phyloP scores from a whole-genome alignment of 352 stramenopile genomes.

The Thraustochytrium striatum region DNA sequence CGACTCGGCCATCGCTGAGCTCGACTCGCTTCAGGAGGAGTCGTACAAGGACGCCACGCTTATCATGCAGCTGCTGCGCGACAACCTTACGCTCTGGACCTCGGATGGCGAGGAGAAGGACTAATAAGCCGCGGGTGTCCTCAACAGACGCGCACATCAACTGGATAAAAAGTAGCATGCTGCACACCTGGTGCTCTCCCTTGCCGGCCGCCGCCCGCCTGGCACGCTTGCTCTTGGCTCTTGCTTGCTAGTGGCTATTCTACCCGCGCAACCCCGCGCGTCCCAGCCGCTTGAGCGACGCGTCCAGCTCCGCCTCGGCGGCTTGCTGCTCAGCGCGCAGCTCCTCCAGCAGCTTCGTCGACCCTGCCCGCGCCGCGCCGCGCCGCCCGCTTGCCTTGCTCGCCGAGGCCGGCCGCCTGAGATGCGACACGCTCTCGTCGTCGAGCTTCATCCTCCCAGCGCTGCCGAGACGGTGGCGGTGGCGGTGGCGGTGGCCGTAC shows the following conservation, averaged over 20 bases:
- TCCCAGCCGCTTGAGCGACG: neutral
- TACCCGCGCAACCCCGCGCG: too few relatives aligned
- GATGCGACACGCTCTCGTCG: neutral
- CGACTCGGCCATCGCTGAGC: constrained; percentile 97
- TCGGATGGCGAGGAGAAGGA: constrained; percentile 84
- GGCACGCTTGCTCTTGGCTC: neutral
- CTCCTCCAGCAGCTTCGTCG: neutral
- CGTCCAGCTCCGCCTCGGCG: constrained; percentile 14
- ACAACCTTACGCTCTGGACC: constrained; percentile 99
- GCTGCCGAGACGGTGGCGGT: too few relatives aligned
- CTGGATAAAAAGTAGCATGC: neutral
- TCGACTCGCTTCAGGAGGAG: constrained; percentile 98
- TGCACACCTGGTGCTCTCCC: neutral
- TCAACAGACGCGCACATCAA: neutral
- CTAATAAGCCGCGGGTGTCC: neutral
- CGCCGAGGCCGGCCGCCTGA: neutral
- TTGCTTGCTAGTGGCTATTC: too few relatives aligned
- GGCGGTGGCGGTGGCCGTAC: too few relatives aligned
- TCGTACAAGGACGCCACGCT: constrained; percentile 99
- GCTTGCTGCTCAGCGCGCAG: constrained; percentile 1
- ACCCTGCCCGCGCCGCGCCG: neutral
- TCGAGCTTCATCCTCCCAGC: too few relatives aligned
- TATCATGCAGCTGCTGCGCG: constrained; percentile 99
- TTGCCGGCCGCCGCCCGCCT: neutral
- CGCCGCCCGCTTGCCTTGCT: neutral